A percentile compares a stretch with the other conserved stretches of the same genome.
Conservation (phyloP, 345 rosid genomes). For the Gossypioides kirkii region DNA sequence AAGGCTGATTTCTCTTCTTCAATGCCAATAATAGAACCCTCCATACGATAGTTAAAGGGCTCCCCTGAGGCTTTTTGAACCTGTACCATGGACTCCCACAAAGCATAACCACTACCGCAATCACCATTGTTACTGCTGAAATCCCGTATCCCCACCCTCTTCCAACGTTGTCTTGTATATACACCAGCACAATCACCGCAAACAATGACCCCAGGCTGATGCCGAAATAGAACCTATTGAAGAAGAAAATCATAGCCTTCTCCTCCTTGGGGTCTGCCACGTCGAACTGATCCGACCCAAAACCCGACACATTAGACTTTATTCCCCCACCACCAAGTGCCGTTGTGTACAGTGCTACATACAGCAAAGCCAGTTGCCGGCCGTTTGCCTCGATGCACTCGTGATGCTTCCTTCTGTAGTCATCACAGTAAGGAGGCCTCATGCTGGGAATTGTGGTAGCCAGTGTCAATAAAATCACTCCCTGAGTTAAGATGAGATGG, state of each 20-base stretch:
- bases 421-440: conserved; percentile 74
- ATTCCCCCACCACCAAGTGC: conserved; percentile 92
- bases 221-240: conserved; percentile 63
- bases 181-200: conserved; percentile 68
- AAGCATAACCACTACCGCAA: conserved; percentile 55
- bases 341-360: conserved; percentile 73
- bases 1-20: conserved; percentile 54
- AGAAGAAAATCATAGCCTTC: conserved; percentile 75
- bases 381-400: conserved; percentile 71
- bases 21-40: conserved; percentile 66
- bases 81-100: conserved; percentile 62
- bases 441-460: conserved; percentile 46
- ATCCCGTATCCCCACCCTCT: conserved; percentile 97
- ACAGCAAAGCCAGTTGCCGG: conserved; percentile 59
- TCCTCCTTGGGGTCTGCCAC: conserved; percentile 66
- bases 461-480: not conserved
- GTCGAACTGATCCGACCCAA: conserved; percentile 92
- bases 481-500: not conserved
- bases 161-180: conserved; percentile 82
- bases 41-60: conserved; percentile 81
- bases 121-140: conserved; percentile 73
- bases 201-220: conserved; percentile 82
- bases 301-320: conserved; percentile 90
- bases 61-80: conserved; percentile 71
- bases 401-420: conserved; percentile 47